These are phyloP conservation scores for Hyaloraphidium curvatum DNA, from an alignment of 192 early-diverging fungal species.

Conservation along the genomic window DNA sequence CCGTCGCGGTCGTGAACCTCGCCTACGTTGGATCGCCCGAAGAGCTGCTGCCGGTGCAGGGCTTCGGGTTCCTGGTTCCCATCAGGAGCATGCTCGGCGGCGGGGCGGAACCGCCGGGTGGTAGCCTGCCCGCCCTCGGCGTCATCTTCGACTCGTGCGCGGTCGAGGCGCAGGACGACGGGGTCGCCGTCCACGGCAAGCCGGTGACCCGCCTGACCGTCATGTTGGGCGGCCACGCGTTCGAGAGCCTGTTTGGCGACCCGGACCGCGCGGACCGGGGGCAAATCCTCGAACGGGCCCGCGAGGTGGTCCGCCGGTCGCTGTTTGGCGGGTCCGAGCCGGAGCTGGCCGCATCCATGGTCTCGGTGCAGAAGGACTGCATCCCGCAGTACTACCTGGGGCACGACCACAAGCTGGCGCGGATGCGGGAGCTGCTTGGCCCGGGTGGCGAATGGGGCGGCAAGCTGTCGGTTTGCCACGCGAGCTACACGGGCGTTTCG, in stretches of 20 bases:
- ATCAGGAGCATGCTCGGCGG: too few relatives aligned
- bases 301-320: conserved; percentile 32
- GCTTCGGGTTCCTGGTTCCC: conserved; percentile 85
- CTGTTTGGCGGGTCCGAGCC: too few relatives aligned
- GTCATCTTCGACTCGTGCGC: conserved; percentile 74
- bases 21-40: conserved; percentile 24
- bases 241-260: conserved; percentile 31
- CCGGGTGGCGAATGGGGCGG: conserved; percentile 22
- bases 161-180: conserved; percentile 41
- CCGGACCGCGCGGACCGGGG: conserved; percentile 12
- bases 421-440: conserved; percentile 33
- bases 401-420: conserved; percentile 41
- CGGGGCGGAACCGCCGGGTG: too few relatives aligned
- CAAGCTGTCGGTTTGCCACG: conserved; percentile 49
- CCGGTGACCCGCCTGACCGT: conserved; percentile 45
- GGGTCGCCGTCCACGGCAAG: conserved; percentile 6
- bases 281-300: conserved; percentile 20
- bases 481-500: conserved; percentile 64
- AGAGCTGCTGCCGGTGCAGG: conserved; percentile 37
- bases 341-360: too few relatives aligned
- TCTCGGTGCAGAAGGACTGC: conserved; percentile 30
- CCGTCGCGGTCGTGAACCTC: conserved; percentile 73
- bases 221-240: conserved; percentile 79
- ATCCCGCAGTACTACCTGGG: conserved; percentile 82
- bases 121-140: conserved; percentile 40